Conservation (phyloP, 2,329 filamentous ascomycete genomes). For the Coleophoma cylindrospora region DNA sequence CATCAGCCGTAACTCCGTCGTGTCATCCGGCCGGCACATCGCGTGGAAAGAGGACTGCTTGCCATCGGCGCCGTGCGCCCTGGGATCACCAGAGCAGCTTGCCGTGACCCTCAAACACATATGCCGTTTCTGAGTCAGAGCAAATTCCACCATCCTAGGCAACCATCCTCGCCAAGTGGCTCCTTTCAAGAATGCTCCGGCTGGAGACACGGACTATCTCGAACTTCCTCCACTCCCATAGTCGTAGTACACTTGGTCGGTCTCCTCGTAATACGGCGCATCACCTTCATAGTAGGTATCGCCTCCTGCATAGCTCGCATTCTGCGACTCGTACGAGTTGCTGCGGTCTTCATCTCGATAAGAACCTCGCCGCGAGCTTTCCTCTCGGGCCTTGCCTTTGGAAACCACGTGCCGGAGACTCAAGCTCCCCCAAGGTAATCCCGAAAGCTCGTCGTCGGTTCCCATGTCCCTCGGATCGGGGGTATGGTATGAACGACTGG, state of each 20-base stretch:
- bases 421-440: conserved; percentile 68
- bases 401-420: conserved; percentile 50
- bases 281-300: conserved; percentile 21
- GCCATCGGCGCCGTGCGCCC: too few species aligned
- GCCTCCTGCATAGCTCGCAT: conserved; percentile 14
- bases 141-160: too few species aligned
- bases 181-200: too few species aligned
- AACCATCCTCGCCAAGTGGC: too few species aligned
- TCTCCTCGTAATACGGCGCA: conserved; percentile 16
- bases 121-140: too few species aligned
- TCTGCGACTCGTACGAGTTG: conserved; percentile 12
- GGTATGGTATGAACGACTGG: conserved; percentile 58
- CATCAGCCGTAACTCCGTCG: too few species aligned
- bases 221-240: conserved; percentile 24
- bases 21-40: too few species aligned
- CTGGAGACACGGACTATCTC: conserved; percentile 6
- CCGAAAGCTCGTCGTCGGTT: conserved; percentile 50
- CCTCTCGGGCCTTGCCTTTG: conserved; percentile 37
- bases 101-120: too few species aligned
- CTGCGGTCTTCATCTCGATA: conserved; percentile 16
- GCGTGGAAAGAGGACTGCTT: too few species aligned
- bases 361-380: conserved; percentile 33
- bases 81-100: too few species aligned
- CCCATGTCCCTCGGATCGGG: conserved; percentile 52
- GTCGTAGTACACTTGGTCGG: conserved; percentile 22